These are phyloP conservation scores for Suhomyces guaymorum DNA, from an alignment of 1,139 yeast genomes.

Conservation along the genomic window DNA sequence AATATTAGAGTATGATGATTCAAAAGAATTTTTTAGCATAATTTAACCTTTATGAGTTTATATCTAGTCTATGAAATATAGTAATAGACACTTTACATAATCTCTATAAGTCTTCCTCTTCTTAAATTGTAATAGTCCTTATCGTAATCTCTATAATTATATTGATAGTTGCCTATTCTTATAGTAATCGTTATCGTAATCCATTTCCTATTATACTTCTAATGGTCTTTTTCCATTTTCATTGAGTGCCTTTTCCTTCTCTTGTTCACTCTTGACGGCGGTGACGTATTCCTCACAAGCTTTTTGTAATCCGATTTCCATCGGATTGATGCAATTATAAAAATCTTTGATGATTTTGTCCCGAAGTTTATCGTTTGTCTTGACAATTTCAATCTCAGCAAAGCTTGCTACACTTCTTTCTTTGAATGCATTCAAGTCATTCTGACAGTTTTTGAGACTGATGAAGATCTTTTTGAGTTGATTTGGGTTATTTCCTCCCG, in stretches of 20 bases:
- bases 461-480: slow-evolving; percentile 41
- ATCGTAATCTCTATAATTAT: too few species aligned
- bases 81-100: too few species aligned
- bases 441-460: slow-evolving; percentile 35
- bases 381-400: slow-evolving; percentile 15
- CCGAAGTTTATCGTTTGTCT: slow-evolving; percentile 31
- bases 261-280: slow-evolving; percentile 26
- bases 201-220: slow-evolving; percentile 6
- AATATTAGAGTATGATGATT: too few species aligned
- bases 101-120: too few species aligned
- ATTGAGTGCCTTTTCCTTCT: slow-evolving; percentile 20
- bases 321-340: slow-evolving; percentile 29
- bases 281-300: slow-evolving; percentile 35
- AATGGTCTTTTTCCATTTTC: slow-evolving; percentile 32
- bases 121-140: too few species aligned
- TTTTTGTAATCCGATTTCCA: slow-evolving; percentile 31
- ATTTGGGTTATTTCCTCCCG: slow-evolving; percentile 39
- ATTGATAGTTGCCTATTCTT: too few species aligned
- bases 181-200: background rate
- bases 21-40: too few species aligned
- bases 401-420: slow-evolving; percentile 13
- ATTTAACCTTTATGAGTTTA: too few species aligned
- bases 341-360: slow-evolving; percentile 40
- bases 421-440: slow-evolving; percentile 17
- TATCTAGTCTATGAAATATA: too few species aligned